Evolutionary conservation across 2,329 filamentous ascomycete species (phyloP), one percentile per base, ranked within the genome.

Genomic region (Camptophora hylomeconis): DNA sequence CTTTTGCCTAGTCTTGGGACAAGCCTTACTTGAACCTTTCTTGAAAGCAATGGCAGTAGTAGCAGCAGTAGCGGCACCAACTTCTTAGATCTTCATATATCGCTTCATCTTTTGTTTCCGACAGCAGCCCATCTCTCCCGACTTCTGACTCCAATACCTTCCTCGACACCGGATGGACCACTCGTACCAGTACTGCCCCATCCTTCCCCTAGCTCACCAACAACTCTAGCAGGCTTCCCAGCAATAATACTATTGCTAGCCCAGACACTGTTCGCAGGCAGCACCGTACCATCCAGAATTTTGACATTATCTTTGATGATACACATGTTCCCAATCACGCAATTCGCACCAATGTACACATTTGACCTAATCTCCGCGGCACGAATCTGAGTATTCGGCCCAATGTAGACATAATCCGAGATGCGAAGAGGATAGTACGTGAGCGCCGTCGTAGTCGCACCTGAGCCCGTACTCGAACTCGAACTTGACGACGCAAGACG

Each of bases 291-390:
- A 36, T 93, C 83, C 41, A 95, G 58, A 21, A 98, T 73, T 52
- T 79, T 78, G 26, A 92, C 83, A 48, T 83, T 92, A 52, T 95
- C 89, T 54, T 93, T 94, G 49, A 95, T 72, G 36, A 94, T 87
- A 27, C 77, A 80, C 54, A 94, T 86, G 42, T 84, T 79, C 32
- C 82, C 80, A 27, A 98, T 65, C 1, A 79, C 76, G 38, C 75
- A 81, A 28, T 75, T 72, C 31, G 68, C 67, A 13, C 84, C 86
- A 37, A 98, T 80, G 50, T 83, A 72, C 10, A 95, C 84, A 56
- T 94, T 82, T 43, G 69, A 83, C 2, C 81, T 80, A 30, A 98
- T 72, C 19, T 72, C 70, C 5, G 84, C 83, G 1, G 87, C 83
- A 50, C 89, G 82, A 20, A 98, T 69, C 20, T 87, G 71, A 20